Conservation (phyloP, 2,329 filamentous ascomycete genomes). For the Colletotrichum cordylinicola region DNA sequence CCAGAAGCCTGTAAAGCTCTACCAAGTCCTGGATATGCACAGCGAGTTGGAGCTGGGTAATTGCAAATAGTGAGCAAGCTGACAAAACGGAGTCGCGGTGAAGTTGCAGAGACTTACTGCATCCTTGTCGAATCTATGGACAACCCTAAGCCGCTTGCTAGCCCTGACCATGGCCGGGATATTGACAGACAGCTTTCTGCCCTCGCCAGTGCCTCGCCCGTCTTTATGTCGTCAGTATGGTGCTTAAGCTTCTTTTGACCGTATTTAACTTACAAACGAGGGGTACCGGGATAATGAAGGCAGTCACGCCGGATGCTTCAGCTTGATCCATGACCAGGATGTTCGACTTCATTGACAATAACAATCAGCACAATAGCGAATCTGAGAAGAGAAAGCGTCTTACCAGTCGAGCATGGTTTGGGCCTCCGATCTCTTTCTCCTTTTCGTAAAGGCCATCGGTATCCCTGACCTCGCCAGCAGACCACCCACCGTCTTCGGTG, state of each 20-base stretch:
- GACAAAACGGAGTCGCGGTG: not conserved
- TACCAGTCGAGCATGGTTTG: slow-evolving; percentile 33
- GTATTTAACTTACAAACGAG: slow-evolving; percentile 28
- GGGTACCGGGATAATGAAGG: slow-evolving; percentile 32
- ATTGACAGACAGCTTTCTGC: slow-evolving; percentile 37
- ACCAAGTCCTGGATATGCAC: slow-evolving; percentile 37
- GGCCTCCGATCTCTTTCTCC: slow-evolving; percentile 31
- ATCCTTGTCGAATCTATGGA: slow-evolving; percentile 38
- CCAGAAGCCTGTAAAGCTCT: slow-evolving; percentile 32
- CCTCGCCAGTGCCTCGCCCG: slow-evolving; percentile 35
- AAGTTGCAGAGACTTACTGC: slow-evolving; percentile 28
- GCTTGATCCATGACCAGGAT: slow-evolving; percentile 32
- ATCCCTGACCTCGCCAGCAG: slow-evolving; percentile 34
- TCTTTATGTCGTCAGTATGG: slow-evolving; percentile 28
- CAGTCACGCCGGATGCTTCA: slow-evolving; percentile 31
- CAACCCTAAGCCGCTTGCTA: slow-evolving; percentile 30
- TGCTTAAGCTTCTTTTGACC: not conserved
- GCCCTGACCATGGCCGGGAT: slow-evolving; percentile 34
- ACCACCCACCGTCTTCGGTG: slow-evolving; percentile 34
- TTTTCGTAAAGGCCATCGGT: slow-evolving; percentile 31
- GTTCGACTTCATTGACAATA: slow-evolving; percentile 27
- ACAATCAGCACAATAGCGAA: not conserved
- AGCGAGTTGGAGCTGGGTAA: slow-evolving; percentile 26
- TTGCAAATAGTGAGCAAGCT: not conserved
- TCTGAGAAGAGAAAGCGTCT: not conserved